A percentile compares a stretch with the other conserved stretches of the same genome.
These are phyloP conservation scores for Rhododendron ovatum DNA, from an alignment of 148 eudicot genomes.

Conservation along the genomic window DNA sequence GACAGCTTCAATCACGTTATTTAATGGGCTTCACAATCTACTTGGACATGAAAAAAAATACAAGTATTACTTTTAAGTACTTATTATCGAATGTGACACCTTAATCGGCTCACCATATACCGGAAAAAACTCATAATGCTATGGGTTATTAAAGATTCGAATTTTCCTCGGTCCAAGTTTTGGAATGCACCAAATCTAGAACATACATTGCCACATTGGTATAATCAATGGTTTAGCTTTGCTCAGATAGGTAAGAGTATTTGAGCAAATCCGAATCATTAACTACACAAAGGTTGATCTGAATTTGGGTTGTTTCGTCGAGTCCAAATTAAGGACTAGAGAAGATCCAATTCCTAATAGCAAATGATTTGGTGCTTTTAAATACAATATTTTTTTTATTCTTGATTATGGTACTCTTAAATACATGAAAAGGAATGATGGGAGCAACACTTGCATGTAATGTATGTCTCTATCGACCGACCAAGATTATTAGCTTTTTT, in stretches of 20 bases:
- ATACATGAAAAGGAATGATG: not conserved
- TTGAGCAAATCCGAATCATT: not conserved
- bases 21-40: too few relatives aligned
- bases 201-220: not conserved
- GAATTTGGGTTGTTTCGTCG: not conserved
- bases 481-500: constrained; percentile 1
- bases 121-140: not conserved
- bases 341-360: too few relatives aligned
- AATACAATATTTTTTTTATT: not conserved
- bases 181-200: not conserved
- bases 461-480: not conserved
- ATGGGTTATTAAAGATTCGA: not conserved
- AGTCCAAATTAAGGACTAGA: not conserved
- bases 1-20: too few relatives aligned
- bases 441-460: constrained; percentile 1
- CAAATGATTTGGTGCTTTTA: not conserved
- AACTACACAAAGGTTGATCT: too few relatives aligned
- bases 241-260: too few relatives aligned
- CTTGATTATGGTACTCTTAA: not conserved
- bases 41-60: too few relatives aligned
- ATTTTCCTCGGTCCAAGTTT: not conserved
- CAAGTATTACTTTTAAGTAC: too few relatives aligned
- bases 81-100: too few relatives aligned
- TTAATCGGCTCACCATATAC: too few relatives aligned
- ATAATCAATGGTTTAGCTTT: too few relatives aligned